Percentiles rank a stretch among this genome's conserved stretches.
Evolutionary conservation across 2,329 filamentous ascomycete species (phyloP).

Genomic region (Neurospora crassa): DNA sequence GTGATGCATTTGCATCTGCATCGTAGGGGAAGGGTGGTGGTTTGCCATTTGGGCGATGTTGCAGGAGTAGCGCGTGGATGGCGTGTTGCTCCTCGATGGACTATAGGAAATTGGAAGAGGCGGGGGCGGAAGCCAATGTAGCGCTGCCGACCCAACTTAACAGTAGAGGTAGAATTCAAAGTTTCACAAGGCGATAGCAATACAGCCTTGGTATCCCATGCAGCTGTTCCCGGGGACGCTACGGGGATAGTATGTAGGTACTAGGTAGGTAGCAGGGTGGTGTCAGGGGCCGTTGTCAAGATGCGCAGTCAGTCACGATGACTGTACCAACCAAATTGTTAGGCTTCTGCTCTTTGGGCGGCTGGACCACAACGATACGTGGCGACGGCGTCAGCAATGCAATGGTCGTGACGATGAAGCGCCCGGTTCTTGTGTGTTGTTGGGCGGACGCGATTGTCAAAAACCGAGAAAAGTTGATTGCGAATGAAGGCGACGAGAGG

Average conservation of each 20-base stretch:
- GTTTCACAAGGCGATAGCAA: neutral
- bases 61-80: neutral
- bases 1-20: constrained; percentile 57
- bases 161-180: neutral
- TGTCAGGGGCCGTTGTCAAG: neutral
- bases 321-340: neutral
- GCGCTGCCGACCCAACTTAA: neutral
- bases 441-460: neutral
- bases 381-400: neutral
- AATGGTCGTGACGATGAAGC: neutral
- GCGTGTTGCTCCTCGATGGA: neutral
- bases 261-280: neutral
- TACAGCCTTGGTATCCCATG: neutral
- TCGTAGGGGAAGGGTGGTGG: constrained; percentile 72
- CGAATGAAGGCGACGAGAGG: neutral
- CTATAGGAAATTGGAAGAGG: neutral
- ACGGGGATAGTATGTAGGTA: neutral
- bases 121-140: neutral
- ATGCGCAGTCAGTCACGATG: neutral
- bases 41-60: constrained; percentile 50
- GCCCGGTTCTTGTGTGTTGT: neutral
- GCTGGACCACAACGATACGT: neutral
- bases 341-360: neutral
- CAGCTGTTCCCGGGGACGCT: neutral
- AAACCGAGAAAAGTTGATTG: neutral